Evolutionary conservation across 176 grass and related monocot genomes (phyloP), one percentile per base, ranked within the genome.

Genomic region (Pharus latifolius): DNA sequence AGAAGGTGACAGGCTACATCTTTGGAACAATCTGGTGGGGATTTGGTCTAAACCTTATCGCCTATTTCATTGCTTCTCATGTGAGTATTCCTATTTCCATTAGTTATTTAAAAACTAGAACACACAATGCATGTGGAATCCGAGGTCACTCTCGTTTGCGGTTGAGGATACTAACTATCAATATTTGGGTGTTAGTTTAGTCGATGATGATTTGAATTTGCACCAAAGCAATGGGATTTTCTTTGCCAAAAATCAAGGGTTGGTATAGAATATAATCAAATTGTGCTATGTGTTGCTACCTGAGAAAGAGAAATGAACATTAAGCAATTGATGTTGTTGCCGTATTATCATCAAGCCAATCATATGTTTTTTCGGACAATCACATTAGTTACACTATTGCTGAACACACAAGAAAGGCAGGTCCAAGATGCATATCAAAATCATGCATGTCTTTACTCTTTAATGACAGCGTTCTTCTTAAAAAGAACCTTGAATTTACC

Each of bases 21-120:
- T 98, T 93, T 69, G 95, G 95, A 51, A 90, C 95, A 18, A 90
- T 98, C 73, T 93, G 89, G 87, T 98, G 95, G 95, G 95, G 95
- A 6, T 98, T 98, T 65, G 74, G 86, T 56, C 84, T 98, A 12
- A 98, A 98, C 52, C 81, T 98, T 13, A 90, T 98, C 27, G 95
- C 90, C 33, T 98, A 98, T 75, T 93, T 98, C 70, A 93, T 93
- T 47, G 95, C 95, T 41, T 98, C 95, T 51, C 95, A 98, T 85
- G 95, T 98, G 72, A 96, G 91, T 87, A 76, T 67, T 59, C 55
- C 16, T 63, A 22, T 60, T 50, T 79, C 50, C 28, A 23, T 42
- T 62, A 49, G 1, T 66, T 72, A 74, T 4, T 29, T 62, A 0
- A 1, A 63, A 47, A 23, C 44, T 22, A 60, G 35, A 59, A 65